Evolutionary conservation across 2,329 filamentous ascomycete genomes (phyloP).

Genomic region (Paecilomyces sp.): DNA sequence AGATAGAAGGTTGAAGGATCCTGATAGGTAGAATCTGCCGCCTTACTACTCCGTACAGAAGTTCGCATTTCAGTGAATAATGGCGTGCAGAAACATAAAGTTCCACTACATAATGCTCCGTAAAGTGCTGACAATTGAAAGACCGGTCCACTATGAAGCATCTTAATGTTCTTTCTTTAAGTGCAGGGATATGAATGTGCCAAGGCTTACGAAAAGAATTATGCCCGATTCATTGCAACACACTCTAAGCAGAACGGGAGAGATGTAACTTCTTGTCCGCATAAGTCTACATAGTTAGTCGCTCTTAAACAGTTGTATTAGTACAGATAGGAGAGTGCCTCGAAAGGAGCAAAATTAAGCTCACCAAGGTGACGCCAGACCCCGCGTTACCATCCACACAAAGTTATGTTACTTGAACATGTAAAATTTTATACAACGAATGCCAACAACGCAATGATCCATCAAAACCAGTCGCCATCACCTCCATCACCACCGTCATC

Average conservation of each 20-base stretch:
- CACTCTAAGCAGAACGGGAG: background rate
- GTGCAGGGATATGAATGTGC: too few species aligned
- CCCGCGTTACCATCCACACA: background rate
- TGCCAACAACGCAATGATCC: background rate
- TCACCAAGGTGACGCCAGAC: background rate
- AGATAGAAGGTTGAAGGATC: background rate
- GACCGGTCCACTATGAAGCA: too few species aligned
- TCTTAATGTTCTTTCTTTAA: too few species aligned
- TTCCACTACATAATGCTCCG: too few species aligned
- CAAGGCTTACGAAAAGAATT: background rate
- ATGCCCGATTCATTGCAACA: background rate
- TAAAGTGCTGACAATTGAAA: too few species aligned
- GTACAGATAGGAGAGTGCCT: background rate
- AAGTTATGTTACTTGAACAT: background rate
- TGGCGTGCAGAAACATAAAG: too few species aligned
- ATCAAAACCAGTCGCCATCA: conserved; percentile 19
- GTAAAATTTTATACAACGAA: background rate
- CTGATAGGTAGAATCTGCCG: background rate
- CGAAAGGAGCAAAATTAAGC: background rate
- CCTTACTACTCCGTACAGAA: background rate
- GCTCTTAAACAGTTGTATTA: background rate
- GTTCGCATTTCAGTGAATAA: too few species aligned
- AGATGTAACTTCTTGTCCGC: background rate
- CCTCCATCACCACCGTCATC: conserved; percentile 9
- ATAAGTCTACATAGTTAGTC: background rate